Conservation (phyloP, 2,329 filamentous ascomycete species). For the Penicillium freii region DNA sequence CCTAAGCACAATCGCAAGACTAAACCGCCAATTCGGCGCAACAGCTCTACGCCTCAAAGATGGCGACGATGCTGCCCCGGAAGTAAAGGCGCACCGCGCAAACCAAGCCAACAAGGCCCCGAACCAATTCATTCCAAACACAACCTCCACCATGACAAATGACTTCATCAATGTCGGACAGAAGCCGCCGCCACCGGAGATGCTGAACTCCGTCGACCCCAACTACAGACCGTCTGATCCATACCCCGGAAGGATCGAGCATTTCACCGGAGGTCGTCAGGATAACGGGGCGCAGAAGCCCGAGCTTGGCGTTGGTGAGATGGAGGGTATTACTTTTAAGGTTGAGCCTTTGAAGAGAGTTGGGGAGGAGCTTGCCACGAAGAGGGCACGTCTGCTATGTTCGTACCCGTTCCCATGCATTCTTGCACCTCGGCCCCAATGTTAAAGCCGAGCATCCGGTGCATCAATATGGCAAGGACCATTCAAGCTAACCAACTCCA, state of each 20-base stretch:
- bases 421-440: not conserved
- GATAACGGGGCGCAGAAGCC: constrained; percentile 52
- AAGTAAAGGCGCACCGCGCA: constrained; percentile 54
- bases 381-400: constrained; percentile 79
- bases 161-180: constrained; percentile 61
- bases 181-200: constrained; percentile 58
- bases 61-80: constrained; percentile 53
- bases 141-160: constrained; percentile 62
- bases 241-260: constrained; percentile 61
- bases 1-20: constrained; percentile 24
- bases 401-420: constrained; percentile 25
- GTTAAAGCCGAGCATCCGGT: not conserved
- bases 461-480: not conserved
- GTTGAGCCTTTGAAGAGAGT: constrained; percentile 83
- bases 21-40: constrained; percentile 33
- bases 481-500: constrained; percentile 8
- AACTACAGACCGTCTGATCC: constrained; percentile 60
- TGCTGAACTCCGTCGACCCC: constrained; percentile 56
- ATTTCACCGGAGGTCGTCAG: constrained; percentile 65
- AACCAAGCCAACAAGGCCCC: constrained; percentile 57
- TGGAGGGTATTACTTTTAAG: constrained; percentile 80
- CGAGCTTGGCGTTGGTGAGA: constrained; percentile 80
- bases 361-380: constrained; percentile 81
- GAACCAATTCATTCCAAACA: constrained; percentile 64
- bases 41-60: constrained; percentile 40